A percentile compares a stretch with the other conserved stretches of the same genome.
Evolutionary conservation across 176 grass and related monocot species (phyloP).

Genomic region (Oryza glaberrima): DNA sequence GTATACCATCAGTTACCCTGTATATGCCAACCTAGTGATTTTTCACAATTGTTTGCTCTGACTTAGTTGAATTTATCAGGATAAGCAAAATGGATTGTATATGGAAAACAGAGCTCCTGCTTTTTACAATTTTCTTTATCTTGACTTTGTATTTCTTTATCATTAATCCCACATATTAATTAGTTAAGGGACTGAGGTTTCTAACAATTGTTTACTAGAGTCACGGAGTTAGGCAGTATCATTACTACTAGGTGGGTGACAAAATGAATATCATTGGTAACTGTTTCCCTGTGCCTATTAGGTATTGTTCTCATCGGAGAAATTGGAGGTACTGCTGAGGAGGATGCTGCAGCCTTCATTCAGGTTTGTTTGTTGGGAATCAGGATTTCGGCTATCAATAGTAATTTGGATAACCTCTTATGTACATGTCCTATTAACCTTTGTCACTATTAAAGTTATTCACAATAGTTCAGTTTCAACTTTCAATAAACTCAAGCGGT

Average conservation of each 20-base stretch:
- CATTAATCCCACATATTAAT: neutral
- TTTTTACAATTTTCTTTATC: neutral
- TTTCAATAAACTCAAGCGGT: conserved; percentile 9
- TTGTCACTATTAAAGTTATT: neutral
- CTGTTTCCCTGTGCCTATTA: conserved; percentile 34
- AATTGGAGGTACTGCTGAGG: conserved; percentile 99
- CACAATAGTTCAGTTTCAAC: conserved; percentile 28
- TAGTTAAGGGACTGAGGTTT: neutral
- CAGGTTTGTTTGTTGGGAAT: conserved; percentile 51
- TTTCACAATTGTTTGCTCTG: conserved; percentile 12
- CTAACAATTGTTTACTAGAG: neutral
- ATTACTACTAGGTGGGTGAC: neutral
- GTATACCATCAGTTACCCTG: neutral
- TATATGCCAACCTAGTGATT: neutral
- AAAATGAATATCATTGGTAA: conserved; percentile 21
- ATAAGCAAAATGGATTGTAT: conserved; percentile 3
- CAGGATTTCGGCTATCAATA: neutral
- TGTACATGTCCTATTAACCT: conserved; percentile 6
- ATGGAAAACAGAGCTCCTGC: neutral
- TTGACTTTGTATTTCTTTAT: neutral
- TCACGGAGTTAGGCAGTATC: neutral
- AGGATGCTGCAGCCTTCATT: conserved; percentile 98
- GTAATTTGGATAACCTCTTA: neutral
- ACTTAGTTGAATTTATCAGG: neutral
- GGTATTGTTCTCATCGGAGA: conserved; percentile 97